phyloP scores from a whole-genome alignment of 2,329 filamentous ascomycete genomes.

The Colletotrichum endophyticum region DNA sequence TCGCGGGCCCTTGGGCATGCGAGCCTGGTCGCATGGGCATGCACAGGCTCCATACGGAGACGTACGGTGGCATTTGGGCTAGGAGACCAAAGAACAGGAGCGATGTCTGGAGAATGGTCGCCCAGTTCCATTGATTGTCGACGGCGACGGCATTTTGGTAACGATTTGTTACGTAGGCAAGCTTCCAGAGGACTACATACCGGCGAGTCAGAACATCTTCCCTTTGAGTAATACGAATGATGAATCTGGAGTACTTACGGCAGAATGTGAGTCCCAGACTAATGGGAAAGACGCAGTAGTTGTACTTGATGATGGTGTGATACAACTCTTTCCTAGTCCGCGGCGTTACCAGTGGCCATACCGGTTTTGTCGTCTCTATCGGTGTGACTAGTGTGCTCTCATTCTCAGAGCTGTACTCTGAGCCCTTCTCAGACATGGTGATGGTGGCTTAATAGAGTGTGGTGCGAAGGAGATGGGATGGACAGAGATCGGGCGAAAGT shows the following conservation, averaged over 20 bases:
- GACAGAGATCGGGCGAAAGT: neutral
- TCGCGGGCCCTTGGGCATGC: neutral
- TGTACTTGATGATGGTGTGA: neutral
- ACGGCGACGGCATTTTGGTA: neutral
- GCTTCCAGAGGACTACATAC: neutral
- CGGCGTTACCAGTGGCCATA: neutral
- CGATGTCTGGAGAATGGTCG: neutral
- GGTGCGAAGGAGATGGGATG: neutral
- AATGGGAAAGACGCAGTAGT: neutral
- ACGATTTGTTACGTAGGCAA: neutral
- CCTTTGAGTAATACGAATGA: fast-evolving
- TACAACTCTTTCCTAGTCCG: neutral
- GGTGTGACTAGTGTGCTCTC: neutral
- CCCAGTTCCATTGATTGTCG: neutral
- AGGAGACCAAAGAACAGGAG: neutral
- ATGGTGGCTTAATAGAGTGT: neutral
- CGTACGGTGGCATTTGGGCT: neutral
- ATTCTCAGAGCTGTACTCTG: neutral
- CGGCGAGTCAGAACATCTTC: neutral
- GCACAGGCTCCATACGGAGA: neutral
- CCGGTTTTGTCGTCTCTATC: neutral
- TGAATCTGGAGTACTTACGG: neutral
- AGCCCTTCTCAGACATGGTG: neutral
- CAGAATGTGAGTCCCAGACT: neutral
- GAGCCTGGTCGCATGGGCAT: neutral